phyloP scores from a whole-genome alignment of 192 early-diverging fungal genomes.

The Umbelopsis isabellina region DNA sequence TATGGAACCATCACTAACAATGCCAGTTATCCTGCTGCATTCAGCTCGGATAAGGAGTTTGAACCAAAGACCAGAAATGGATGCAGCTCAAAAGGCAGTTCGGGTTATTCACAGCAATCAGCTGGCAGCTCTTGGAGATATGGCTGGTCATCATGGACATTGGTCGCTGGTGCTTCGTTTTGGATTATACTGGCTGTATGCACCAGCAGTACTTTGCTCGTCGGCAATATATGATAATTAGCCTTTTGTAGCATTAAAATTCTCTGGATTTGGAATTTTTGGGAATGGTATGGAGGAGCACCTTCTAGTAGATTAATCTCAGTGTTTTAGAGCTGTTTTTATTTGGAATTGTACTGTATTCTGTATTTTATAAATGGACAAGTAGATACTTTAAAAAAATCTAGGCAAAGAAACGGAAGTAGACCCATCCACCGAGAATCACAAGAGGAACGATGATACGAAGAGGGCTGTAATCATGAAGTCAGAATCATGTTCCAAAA shows the following conservation, averaged over 20 bases:
- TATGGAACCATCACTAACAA: conserved; percentile 35
- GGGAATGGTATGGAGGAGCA: not conserved
- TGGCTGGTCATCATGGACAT: not conserved
- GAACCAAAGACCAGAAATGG: conserved; percentile 10
- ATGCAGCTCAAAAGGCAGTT: not conserved
- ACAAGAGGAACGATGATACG: conserved; percentile 33
- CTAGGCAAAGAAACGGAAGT: conserved; percentile 37
- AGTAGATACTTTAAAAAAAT: not conserved
- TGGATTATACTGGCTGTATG: no score
- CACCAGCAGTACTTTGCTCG: no score
- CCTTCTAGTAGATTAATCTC: not conserved
- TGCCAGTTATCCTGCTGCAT: conserved; percentile 25
- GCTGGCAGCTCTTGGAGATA: not conserved
- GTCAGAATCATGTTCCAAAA: not conserved
- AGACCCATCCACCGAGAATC: conserved; percentile 31
- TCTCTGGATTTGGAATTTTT: no score
- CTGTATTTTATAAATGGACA: conserved; percentile 13
- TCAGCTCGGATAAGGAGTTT: conserved; percentile 11
- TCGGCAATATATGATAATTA: no score
- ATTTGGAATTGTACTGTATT: conserved; percentile 4
- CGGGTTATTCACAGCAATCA: not conserved
- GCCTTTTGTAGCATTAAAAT: no score
- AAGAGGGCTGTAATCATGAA: conserved; percentile 29
- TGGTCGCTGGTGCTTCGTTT: not conserved
- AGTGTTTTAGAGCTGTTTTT: conserved; percentile 12